Conservation (phyloP, 345 rosid genomes). For the Corchorus capsularis region DNA sequence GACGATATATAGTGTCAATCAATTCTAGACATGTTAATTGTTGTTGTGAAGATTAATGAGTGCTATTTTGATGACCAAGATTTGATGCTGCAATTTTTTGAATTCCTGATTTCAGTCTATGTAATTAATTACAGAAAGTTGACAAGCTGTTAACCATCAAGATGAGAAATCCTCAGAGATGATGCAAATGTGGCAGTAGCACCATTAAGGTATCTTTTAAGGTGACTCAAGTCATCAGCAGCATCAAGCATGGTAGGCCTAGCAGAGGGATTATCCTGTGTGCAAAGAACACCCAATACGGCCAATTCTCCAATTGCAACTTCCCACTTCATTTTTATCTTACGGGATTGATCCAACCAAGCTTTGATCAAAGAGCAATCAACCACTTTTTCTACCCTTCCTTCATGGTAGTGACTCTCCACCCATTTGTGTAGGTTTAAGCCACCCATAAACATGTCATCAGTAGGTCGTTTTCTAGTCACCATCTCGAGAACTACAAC, state of each 20-base stretch:
- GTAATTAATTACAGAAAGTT: too few species aligned
- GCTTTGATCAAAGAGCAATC: slow-evolving; percentile 49
- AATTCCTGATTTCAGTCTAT: too few species aligned
- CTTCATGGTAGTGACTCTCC: slow-evolving; percentile 36
- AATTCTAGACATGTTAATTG: too few species aligned
- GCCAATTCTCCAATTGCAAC: slow-evolving; percentile 44
- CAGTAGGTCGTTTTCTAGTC: slow-evolving; percentile 56
- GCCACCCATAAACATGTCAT: slow-evolving; percentile 48
- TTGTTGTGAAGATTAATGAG: too few species aligned
- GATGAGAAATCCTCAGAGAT: slow-evolving; percentile 55
- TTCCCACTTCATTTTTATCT: slow-evolving; percentile 54
- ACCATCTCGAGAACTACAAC: slow-evolving; percentile 56
- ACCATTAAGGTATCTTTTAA: slow-evolving; percentile 55
- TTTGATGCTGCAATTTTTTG: too few species aligned
- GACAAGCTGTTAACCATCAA: slow-evolving; percentile 29
- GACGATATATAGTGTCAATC: too few species aligned
- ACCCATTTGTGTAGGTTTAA: slow-evolving; percentile 56
- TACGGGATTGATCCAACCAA: slow-evolving; percentile 39
- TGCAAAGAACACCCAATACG: slow-evolving; percentile 61
- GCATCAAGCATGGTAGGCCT: slow-evolving; percentile 66
- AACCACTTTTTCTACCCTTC: slow-evolving; percentile 40
- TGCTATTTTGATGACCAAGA: too few species aligned
- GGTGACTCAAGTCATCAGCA: slow-evolving; percentile 54
- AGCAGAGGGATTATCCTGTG: slow-evolving; percentile 49
- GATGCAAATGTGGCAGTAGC: slow-evolving; percentile 51